These are phyloP conservation scores for Wilcoxina mikolae DNA, from an alignment of 495 filamentous ascomycete genomes.

Conservation along the genomic window DNA sequence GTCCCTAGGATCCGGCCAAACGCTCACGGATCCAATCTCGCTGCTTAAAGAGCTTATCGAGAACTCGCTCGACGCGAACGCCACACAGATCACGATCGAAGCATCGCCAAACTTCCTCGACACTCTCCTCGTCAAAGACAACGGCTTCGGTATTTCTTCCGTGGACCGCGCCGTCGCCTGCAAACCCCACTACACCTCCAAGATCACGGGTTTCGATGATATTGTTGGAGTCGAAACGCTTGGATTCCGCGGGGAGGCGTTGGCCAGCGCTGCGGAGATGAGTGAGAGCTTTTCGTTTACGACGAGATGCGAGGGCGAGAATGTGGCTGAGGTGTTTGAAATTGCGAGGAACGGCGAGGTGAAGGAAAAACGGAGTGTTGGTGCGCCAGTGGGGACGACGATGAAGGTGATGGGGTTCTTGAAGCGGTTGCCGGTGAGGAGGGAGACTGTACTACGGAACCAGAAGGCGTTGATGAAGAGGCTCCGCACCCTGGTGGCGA, in stretches of 20 bases:
- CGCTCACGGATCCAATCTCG: slow-evolving; percentile 54
- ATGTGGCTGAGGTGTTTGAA: slow-evolving; percentile 42
- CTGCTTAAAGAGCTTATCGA: slow-evolving; percentile 87
- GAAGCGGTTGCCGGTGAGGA: slow-evolving; percentile 56
- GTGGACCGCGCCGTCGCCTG: slow-evolving; percentile 57
- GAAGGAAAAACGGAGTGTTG: slow-evolving; percentile 30
- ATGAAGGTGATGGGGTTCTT: slow-evolving; percentile 56
- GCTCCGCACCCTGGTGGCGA: slow-evolving; percentile 53
- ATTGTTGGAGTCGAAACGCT: slow-evolving; percentile 51
- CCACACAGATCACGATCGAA: slow-evolving; percentile 56
- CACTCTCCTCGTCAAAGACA: slow-evolving; percentile 78
- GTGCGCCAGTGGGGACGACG: slow-evolving; percentile 60
- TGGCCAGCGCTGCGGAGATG: slow-evolving; percentile 63
- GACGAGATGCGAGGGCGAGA: slow-evolving; percentile 56
- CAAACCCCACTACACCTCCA: slow-evolving; percentile 66
- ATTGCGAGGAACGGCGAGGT: slow-evolving; percentile 41
- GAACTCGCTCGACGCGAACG: slow-evolving; percentile 73
- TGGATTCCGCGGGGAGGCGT: slow-evolving; percentile 78
- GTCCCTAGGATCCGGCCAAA: slow-evolving; percentile 57
- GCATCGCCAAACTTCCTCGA: slow-evolving; percentile 64
- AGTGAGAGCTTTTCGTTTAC: slow-evolving; percentile 48
- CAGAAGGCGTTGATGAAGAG: slow-evolving; percentile 45
- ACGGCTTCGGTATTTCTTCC: slow-evolving; percentile 64
- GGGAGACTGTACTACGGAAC: slow-evolving; percentile 45
- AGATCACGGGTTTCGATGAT: slow-evolving; percentile 59